Base-by-base conservation (phyloP, 2,329 filamentous ascomycete species). In the Aspergillus sojae region DNA sequence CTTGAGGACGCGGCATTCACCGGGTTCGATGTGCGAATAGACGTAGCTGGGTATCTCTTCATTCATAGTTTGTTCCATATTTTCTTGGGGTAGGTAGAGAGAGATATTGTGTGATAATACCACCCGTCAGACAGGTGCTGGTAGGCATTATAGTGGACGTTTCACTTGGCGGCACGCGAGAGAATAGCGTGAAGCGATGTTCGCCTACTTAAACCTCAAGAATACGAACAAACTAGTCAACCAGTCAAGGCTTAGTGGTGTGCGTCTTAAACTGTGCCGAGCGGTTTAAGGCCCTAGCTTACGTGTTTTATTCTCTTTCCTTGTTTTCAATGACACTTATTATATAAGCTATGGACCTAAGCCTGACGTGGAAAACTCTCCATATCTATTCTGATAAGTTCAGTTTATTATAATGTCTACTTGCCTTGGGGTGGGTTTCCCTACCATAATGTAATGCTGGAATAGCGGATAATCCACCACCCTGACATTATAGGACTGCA, bases 41-140 rank as follows among this genome's bases (percentile, higher is more conserved):
- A 23, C 11, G n/a, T 46, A 23, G n/a, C 4, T 0, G 43, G 10
- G 21, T 6, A 6, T 46, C 0, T 23, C 1, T 23, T 9, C 5
- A 3, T 12, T 9, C 43, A 45, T 45, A 11, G 1, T 0, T 0
- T 5, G 11, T 23, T 45, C n/a, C 11, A 12, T 45, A 12, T 21
- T 12, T n/a, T 23, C 0, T 11, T 12, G n/a, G n/a, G 2, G 41
- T 9, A 21, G n/a, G 9, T 0, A 23, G n/a, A 23, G n/a, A 23
- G 0, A 3, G n/a, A 12, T 45, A 0, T 12, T 19, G 4, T 7
- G 16, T 0, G 16, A 41, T 41, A 19, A 6, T 6, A 9, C 7
- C 5, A 5, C 34, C 1, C 3, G 16, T n/a, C 6, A 9, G 36
- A 19, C 2, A 41, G 6, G 5, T 5, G n/a, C 41, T 11, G n/a